Conservation (phyloP, 2,329 filamentous ascomycete genomes). For the Xylariaceae sp. region DNA sequence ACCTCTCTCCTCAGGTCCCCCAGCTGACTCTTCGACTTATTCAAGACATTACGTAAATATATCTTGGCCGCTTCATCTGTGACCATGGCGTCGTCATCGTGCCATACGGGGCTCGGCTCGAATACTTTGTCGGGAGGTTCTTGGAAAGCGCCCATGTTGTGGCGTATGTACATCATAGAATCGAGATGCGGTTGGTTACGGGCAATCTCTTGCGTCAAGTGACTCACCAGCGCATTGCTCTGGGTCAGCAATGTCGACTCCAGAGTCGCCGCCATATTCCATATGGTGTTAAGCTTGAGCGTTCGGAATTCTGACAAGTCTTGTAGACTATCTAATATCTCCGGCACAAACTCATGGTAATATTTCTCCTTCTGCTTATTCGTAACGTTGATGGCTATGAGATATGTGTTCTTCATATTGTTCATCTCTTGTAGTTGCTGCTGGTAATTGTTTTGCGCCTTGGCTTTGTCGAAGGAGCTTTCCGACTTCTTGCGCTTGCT, state of each 20-base stretch:
- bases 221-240: conserved; percentile 66
- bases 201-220: conserved; percentile 73
- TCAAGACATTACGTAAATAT: conserved; percentile 84
- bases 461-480: conserved; percentile 86
- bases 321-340: conserved; percentile 87
- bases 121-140: conserved; percentile 82
- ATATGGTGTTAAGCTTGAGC: conserved; percentile 75
- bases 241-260: conserved; percentile 74
- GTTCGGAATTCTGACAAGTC: conserved; percentile 89
- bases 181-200: conserved; percentile 86
- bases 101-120: conserved; percentile 94
- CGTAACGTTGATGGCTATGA: conserved; percentile 92
- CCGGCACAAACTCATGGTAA: conserved; percentile 94
- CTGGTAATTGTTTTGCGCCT: conserved; percentile 86
- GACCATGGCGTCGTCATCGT: conserved; percentile 84
- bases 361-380: conserved; percentile 98
- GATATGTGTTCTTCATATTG: conserved; percentile 96
- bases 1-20: conserved; percentile 75
- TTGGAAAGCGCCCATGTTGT: conserved; percentile 78
- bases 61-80: conserved; percentile 82
- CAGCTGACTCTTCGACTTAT: conserved; percentile 81
- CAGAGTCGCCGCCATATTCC: conserved; percentile 73
- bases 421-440: conserved; percentile 94
- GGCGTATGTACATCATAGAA: conserved; percentile 95
- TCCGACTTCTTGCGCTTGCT: conserved; percentile 92